These are phyloP conservation scores for Waltergamsia citrina DNA, from an alignment of 2,329 filamentous ascomycete genomes.

Conservation along the genomic window DNA sequence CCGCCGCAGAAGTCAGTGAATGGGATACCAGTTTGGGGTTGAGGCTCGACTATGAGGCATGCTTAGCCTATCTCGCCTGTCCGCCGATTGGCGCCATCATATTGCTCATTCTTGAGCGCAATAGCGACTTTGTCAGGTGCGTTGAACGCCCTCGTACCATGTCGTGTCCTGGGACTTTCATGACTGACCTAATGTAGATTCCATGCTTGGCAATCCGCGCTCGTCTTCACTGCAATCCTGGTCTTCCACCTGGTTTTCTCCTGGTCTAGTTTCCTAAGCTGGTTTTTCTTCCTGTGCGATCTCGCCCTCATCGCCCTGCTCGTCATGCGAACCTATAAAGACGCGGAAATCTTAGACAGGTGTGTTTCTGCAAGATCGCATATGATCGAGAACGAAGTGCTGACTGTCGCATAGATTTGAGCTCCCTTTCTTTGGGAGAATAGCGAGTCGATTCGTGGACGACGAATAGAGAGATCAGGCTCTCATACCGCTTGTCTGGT, in stretches of 20 bases:
- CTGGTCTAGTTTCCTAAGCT: constrained; percentile 77
- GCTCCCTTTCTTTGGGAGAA: constrained; percentile 73
- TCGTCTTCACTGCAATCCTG: constrained; percentile 68
- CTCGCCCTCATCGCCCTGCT: constrained; percentile 67
- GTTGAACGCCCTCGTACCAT: constrained; percentile 13
- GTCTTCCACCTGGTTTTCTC: constrained; percentile 77
- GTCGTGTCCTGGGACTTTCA: background rate
- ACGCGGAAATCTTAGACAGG: constrained; percentile 62
- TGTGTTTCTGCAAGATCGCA: constrained; percentile 17
- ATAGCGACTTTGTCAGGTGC: constrained; percentile 93
- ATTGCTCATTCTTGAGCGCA: constrained; percentile 77
- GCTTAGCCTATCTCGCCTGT: constrained; percentile 74
- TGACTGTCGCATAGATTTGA: constrained; percentile 52
- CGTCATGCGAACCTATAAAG: constrained; percentile 70
- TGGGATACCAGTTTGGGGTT: constrained; percentile 88
- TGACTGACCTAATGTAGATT: constrained; percentile 47
- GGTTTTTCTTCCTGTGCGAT: constrained; percentile 72
- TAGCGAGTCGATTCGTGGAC: constrained; percentile 85
- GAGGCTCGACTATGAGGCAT: constrained; percentile 82
- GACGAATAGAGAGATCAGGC: constrained; percentile 61
- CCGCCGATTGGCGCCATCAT: constrained; percentile 82
- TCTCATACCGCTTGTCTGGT: too few species aligned
- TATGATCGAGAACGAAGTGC: background rate
- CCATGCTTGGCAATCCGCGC: constrained; percentile 89
- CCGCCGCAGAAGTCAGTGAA: constrained; percentile 53